A percentile compares a stretch with the other conserved stretches of the same genome.
Evolutionary conservation across 1,284 basidiomycete genomes (phyloP).

Genomic region (Macrocystidia cucumis): DNA sequence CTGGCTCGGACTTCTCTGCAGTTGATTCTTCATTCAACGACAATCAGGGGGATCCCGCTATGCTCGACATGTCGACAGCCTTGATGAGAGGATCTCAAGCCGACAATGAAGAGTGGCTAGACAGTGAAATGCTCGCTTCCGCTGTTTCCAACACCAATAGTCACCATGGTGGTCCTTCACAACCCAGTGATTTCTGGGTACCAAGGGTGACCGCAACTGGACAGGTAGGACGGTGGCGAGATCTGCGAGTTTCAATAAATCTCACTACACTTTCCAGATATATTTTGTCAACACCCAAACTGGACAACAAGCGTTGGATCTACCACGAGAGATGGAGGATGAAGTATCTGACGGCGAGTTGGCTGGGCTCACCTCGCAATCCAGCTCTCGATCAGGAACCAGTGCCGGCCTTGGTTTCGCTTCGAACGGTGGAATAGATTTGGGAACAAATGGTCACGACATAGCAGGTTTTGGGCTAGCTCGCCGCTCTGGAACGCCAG

Average conservation of each 20-base stretch:
- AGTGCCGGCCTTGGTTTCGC: constrained; percentile 43
- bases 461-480: constrained; percentile 53
- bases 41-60: constrained; percentile 20
- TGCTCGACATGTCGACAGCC: constrained; percentile 43
- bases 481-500: constrained; percentile 53
- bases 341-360: constrained; percentile 54
- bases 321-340: constrained; percentile 69
- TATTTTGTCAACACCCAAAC: constrained; percentile 92
- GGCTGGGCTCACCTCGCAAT: constrained; percentile 46
- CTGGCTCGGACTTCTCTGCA: constrained; percentile 35
- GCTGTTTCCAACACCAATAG: constrained; percentile 20
- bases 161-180: constrained; percentile 23
- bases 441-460: constrained; percentile 22
- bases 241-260: constrained; percentile 5
- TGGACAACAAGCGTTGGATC: constrained; percentile 78
- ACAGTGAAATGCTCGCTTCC: too few species aligned
- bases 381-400: constrained; percentile 45
- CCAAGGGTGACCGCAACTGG: constrained; percentile 67
- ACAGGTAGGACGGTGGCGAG: constrained; percentile 41
- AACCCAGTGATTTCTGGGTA: constrained; percentile 73
- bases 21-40: constrained; percentile 18
- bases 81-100: constrained; percentile 36
- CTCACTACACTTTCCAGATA: constrained; percentile 44
- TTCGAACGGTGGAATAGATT: constrained; percentile 22
- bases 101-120: constrained; percentile 40